Conservation (phyloP, 2,329 filamentous ascomycete genomes). For the Plenodomus lindquistii region DNA sequence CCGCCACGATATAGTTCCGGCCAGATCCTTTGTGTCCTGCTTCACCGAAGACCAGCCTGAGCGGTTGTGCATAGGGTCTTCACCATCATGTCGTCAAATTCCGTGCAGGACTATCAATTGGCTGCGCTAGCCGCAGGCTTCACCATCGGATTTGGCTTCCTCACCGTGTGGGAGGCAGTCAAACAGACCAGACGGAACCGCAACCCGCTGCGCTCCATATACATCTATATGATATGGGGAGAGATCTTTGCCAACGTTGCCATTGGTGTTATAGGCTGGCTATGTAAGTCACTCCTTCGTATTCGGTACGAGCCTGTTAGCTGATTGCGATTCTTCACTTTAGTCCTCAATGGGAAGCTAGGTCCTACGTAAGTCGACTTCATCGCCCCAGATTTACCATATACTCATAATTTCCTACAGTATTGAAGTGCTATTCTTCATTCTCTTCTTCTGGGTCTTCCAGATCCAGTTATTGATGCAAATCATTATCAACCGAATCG, state of each 20-base stretch:
- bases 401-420: constrained; percentile 13
- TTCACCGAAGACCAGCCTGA: not conserved
- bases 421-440: constrained; percentile 37
- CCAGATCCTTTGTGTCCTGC: not conserved
- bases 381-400: too few species aligned
- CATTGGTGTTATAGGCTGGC: constrained; percentile 38
- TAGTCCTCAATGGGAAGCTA: constrained; percentile 27
- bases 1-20: not conserved
- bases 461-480: constrained; percentile 57
- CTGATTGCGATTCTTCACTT: not conserved
- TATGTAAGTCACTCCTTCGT: constrained; percentile 10
- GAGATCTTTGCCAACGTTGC: constrained; percentile 33
- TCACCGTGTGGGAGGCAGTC: constrained; percentile 42
- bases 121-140: constrained; percentile 41
- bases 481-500: constrained; percentile 60
- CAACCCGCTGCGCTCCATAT: constrained; percentile 37
- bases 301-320: not conserved
- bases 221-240: constrained; percentile 45
- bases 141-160: constrained; percentile 39
- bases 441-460: constrained; percentile 39
- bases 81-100: constrained; percentile 22
- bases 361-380: constrained; percentile 32
- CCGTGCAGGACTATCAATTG: constrained; percentile 34
- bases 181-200: constrained; percentile 42
- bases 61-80: not conserved